Evolutionary conservation across 2,329 filamentous ascomycete species (phyloP).

Genomic region (Leptographium flavum): DNA sequence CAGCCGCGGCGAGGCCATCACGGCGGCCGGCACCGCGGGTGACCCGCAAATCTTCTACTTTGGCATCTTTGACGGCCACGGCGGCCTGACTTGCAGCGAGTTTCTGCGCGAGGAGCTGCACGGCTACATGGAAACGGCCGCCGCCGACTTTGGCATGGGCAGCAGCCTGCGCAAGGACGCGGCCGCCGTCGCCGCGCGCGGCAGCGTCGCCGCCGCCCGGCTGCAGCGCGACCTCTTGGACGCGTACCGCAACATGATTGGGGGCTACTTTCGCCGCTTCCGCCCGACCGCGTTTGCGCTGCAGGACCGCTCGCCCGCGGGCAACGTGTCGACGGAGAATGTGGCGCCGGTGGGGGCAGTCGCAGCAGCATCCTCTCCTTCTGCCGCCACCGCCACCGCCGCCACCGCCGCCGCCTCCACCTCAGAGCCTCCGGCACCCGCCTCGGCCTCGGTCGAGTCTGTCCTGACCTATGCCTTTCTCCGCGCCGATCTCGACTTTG

Average conservation of each 20-base stretch:
- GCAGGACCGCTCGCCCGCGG: too few relatives aligned
- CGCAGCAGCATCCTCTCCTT: too few relatives aligned
- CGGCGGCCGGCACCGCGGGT: slow-evolving; percentile 57
- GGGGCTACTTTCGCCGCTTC: slow-evolving; percentile 90
- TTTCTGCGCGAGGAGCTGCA: slow-evolving; percentile 78
- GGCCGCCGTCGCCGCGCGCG: slow-evolving; percentile 1
- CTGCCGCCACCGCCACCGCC: slow-evolving; percentile 3
- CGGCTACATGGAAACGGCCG: slow-evolving; percentile 74
- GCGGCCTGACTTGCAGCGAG: slow-evolving; percentile 73
- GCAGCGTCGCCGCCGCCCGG: slow-evolving; percentile 16
- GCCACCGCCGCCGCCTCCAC: neutral
- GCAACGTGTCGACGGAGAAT: neutral
- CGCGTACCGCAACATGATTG: slow-evolving; percentile 71
- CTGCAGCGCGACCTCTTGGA: slow-evolving; percentile 59
- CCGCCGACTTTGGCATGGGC: slow-evolving; percentile 58
- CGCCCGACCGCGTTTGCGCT: slow-evolving; percentile 58
- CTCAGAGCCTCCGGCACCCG: too few relatives aligned
- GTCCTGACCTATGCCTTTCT: slow-evolving; percentile 87
- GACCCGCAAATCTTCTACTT: slow-evolving; percentile 98
- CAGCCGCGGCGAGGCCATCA: slow-evolving; percentile 44
- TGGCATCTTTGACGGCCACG: slow-evolving; percentile 91
- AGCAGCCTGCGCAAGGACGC: slow-evolving; percentile 47
- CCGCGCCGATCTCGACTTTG: slow-evolving; percentile 86
- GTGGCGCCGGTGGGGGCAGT: neutral
- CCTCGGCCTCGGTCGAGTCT: slow-evolving; percentile 49